phyloP scores from a whole-genome alignment of 2,329 filamentous ascomycete genomes.

The Thelonectria discophora region DNA sequence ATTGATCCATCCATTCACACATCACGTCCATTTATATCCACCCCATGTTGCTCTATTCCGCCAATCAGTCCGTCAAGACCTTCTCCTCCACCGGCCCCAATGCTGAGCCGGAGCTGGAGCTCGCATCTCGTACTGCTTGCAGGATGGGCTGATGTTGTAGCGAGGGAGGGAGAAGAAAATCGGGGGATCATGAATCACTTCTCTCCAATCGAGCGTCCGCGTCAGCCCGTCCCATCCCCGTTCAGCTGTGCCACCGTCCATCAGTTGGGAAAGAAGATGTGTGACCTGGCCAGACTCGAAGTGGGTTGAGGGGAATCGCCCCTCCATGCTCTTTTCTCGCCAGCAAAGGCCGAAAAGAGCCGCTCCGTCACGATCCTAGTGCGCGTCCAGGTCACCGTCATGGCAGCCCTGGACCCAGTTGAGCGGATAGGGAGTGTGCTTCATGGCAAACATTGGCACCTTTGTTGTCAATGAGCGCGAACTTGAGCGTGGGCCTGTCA shows the following conservation, averaged over 20 bases:
- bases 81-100: slow-evolving; percentile 26
- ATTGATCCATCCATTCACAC: slow-evolving; percentile 24
- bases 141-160: slow-evolving; percentile 34
- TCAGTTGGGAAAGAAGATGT: slow-evolving; percentile 33
- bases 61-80: slow-evolving; percentile 30
- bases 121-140: slow-evolving; percentile 29
- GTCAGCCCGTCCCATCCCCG: slow-evolving; percentile 37
- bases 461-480: not conserved
- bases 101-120: slow-evolving; percentile 26
- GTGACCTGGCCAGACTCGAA: slow-evolving; percentile 34
- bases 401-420: slow-evolving; percentile 22
- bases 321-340: slow-evolving; percentile 34
- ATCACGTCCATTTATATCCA: slow-evolving; percentile 24
- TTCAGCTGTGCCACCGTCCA: slow-evolving; percentile 31
- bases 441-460: not conserved
- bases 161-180: slow-evolving; percentile 14
- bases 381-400: slow-evolving; percentile 32
- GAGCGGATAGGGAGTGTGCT: not conserved
- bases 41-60: slow-evolving; percentile 26
- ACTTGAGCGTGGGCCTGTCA: not conserved
- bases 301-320: slow-evolving; percentile 29
- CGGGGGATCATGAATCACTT: slow-evolving; percentile 25
- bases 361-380: slow-evolving; percentile 43
- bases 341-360: slow-evolving; percentile 41
- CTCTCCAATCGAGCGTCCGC: slow-evolving; percentile 32